Evolutionary conservation across 148 eudicot genomes (phyloP).

Genomic region (Nepenthes mirabilis): DNA sequence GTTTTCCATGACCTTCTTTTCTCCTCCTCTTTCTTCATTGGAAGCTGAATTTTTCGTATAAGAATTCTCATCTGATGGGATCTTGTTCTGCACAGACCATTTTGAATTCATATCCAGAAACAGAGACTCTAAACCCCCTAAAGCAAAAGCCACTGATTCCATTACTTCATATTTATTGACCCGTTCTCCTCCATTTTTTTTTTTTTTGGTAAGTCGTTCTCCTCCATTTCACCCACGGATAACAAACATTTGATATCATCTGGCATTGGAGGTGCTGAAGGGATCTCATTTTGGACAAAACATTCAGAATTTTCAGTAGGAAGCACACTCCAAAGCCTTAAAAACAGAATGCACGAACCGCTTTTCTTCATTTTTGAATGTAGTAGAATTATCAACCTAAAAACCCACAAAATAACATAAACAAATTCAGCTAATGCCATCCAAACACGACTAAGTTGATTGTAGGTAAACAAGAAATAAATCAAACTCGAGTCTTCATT

Average conservation of each 20-base stretch:
- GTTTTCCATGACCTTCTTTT: conserved; percentile 1
- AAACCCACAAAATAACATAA: conserved; percentile 1
- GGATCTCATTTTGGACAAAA: conserved; percentile 10
- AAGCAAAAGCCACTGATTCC: conserved; percentile 8
- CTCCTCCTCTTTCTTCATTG: neutral
- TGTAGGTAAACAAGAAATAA: neutral
- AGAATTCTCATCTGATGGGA: conserved; percentile 9
- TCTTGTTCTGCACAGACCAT: conserved; percentile 9
- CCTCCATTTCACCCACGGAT: neutral
- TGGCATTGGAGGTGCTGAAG: conserved; percentile 10
- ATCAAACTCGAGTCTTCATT: too few relatives aligned
- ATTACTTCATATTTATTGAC: conserved; percentile 7
- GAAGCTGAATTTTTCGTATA: neutral
- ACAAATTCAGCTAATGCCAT: neutral
- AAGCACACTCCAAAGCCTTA: conserved; percentile 14
- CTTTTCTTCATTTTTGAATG: conserved; percentile 10
- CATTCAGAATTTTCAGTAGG: conserved; percentile 15
- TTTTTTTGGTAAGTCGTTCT: conserved; percentile 1
- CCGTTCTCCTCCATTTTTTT: neutral
- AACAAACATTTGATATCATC: neutral
- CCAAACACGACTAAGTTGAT: neutral
- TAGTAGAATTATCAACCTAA: conserved; percentile 29
- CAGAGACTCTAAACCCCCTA: conserved; percentile 15
- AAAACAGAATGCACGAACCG: conserved; percentile 8
- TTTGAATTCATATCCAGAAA: conserved; percentile 10